A percentile compares a stretch with the other conserved stretches of the same genome.
Evolutionary conservation across 768 basidiomycete genomes (phyloP).

Genomic region (Suillus sp.): DNA sequence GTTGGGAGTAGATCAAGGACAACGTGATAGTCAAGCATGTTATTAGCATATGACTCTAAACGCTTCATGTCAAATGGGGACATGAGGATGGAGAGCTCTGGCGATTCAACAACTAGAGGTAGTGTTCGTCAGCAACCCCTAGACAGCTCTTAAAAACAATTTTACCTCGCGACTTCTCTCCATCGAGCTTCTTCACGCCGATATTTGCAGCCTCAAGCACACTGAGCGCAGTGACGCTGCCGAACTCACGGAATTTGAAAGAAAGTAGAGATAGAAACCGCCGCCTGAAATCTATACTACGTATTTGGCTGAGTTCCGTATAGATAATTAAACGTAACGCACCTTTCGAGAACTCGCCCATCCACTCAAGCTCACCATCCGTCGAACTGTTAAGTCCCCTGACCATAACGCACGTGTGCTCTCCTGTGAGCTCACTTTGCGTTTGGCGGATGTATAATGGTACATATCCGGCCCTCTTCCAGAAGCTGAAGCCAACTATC

Average conservation of each 20-base stretch:
- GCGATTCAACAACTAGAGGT: constrained; percentile 30
- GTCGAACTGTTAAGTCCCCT: constrained; percentile 73
- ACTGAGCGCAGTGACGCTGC: constrained; percentile 82
- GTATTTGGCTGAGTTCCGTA: not conserved
- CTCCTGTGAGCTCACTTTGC: constrained; percentile 92
- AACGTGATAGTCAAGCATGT: constrained; percentile 95
- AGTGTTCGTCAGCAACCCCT: constrained; percentile 26
- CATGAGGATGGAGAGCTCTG: constrained; percentile 63
- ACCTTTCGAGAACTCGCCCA: constrained; percentile 89
- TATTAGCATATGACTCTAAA: constrained; percentile 93
- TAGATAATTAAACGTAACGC: not conserved
- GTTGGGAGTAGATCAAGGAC: constrained; percentile 89
- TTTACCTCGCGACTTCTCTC: constrained; percentile 28
- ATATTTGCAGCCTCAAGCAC: constrained; percentile 83
- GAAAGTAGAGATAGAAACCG: constrained; percentile 89
- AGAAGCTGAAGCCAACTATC: constrained; percentile 59
- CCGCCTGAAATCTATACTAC: constrained; percentile 79
- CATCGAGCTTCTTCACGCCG: constrained; percentile 53
- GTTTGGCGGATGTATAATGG: constrained; percentile 95
- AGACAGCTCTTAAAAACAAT: constrained; percentile 30
- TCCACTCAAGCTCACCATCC: constrained; percentile 72
- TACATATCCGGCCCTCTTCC: constrained; percentile 92
- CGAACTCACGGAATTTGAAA: constrained; percentile 94
- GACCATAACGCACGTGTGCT: constrained; percentile 96
- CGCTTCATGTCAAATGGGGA: constrained; percentile 96